phyloP scores from a whole-genome alignment of 2,329 filamentous ascomycete species.

The Fusarium zealandicum region DNA sequence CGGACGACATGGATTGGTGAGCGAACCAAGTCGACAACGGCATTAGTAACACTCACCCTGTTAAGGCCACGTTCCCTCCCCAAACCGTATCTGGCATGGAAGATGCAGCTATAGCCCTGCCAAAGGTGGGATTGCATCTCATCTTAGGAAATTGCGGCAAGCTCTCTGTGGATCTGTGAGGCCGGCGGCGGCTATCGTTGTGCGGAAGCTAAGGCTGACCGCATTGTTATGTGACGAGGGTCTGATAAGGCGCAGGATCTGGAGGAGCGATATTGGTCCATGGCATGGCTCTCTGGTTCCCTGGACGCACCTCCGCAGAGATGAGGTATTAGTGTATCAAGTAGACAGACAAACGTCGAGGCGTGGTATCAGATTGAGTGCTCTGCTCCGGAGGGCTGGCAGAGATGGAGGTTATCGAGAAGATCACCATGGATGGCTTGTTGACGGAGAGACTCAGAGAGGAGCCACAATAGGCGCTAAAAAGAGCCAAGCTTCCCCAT shows the following conservation, averaged over 20 bases:
- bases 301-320: constrained; percentile 13
- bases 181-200: constrained; percentile 23
- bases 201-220: constrained; percentile 4
- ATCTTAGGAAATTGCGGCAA: constrained; percentile 43
- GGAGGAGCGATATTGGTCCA: background rate
- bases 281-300: background rate
- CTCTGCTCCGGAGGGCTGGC: background rate
- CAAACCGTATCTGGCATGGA: constrained; percentile 17
- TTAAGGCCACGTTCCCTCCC: constrained; percentile 26
- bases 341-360: constrained; percentile 15
- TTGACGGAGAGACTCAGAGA: background rate
- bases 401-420: constrained; percentile 2
- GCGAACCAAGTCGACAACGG: background rate
- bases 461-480: constrained; percentile 14
- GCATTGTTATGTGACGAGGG: background rate
- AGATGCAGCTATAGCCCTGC: constrained; percentile 19
- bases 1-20: constrained; percentile 16
- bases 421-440: background rate
- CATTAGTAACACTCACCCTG: constrained; percentile 8
- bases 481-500: constrained; percentile 28
- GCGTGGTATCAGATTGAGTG: constrained; percentile 4
- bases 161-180: constrained; percentile 33
- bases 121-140: constrained; percentile 36
- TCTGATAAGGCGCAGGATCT: background rate
- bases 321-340: constrained; percentile 10